Percentiles rank a stretch among this genome's conserved stretches.
These are phyloP conservation scores for Pseudogymnoascus sp. DNA, from an alignment of 2,329 filamentous ascomycete genomes.

Conservation along the genomic window DNA sequence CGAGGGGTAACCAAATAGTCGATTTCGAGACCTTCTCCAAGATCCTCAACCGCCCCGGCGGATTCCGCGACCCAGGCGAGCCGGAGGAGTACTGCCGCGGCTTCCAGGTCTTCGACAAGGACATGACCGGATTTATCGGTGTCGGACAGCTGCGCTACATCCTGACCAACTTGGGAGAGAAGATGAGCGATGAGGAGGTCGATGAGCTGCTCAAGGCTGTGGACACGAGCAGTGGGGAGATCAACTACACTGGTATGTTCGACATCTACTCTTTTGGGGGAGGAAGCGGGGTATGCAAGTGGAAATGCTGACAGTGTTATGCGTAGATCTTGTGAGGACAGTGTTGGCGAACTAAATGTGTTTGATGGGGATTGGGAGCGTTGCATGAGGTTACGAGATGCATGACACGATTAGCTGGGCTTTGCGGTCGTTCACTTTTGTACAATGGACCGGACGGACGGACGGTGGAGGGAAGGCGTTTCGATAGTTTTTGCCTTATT, in stretches of 20 bases:
- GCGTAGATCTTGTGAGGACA: conserved; percentile 70
- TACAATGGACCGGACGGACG: conserved; percentile 4
- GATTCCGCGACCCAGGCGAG: conserved; percentile 96
- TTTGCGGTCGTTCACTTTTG: conserved; percentile 3
- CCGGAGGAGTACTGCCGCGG: conserved; percentile 97
- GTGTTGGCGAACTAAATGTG: conserved; percentile 69
- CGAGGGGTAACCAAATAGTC: conserved; percentile 48
- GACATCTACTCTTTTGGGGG: not conserved
- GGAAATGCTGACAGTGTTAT: conserved; percentile 11
- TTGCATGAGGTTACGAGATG: conserved; percentile 8
- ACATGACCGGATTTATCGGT: conserved; percentile 95
- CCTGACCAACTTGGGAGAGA: conserved; percentile 94
- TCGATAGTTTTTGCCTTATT: conserved; percentile 9
- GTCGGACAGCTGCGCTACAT: conserved; percentile 98
- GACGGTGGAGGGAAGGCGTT: conserved; percentile 3
- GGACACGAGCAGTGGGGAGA: conserved; percentile 90
- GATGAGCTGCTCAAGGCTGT: conserved; percentile 98
- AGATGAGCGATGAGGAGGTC: conserved; percentile 98
- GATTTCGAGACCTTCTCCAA: conserved; percentile 97
- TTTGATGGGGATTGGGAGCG: not conserved
- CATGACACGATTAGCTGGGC: conserved; percentile 10
- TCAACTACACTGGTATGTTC: conserved; percentile 85
- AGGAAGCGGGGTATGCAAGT: not conserved
- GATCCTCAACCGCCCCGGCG: conserved; percentile 92
- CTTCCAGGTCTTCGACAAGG: conserved; percentile 99